A percentile compares a stretch with the other conserved stretches of the same genome.
Conservation (phyloP, 2,329 filamentous ascomycete genomes). For the Aspergillus candidus region DNA sequence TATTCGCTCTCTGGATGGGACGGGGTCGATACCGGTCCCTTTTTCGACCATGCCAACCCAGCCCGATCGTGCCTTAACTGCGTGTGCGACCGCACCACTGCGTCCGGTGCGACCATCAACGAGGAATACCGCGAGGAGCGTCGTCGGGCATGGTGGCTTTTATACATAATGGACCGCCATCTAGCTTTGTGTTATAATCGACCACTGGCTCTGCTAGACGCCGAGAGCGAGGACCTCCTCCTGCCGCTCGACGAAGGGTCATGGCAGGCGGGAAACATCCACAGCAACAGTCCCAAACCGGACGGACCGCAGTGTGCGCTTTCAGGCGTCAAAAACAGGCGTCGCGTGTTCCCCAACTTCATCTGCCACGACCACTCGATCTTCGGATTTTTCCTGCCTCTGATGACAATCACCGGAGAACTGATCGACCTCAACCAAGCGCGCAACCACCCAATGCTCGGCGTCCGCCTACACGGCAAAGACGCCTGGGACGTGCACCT, state of each 20-base stretch:
- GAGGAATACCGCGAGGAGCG: constrained; percentile 88
- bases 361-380: constrained; percentile 83
- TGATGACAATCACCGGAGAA: constrained; percentile 90
- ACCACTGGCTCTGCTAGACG: constrained; percentile 77
- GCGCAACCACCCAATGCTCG: constrained; percentile 79
- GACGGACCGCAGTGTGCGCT: constrained; percentile 32
- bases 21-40: constrained; percentile 48
- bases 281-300: constrained; percentile 43
- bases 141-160: constrained; percentile 85
- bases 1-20: constrained; percentile 28
- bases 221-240: constrained; percentile 75
- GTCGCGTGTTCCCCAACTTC: constrained; percentile 68
- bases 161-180: constrained; percentile 87
- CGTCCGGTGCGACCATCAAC: constrained; percentile 39
- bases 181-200: constrained; percentile 88
- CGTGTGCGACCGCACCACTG: constrained; percentile 27
- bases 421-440: constrained; percentile 87
- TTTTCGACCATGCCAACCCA: constrained; percentile 38
- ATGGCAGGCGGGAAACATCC: constrained; percentile 80
- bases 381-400: constrained; percentile 85
- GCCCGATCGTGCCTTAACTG: constrained; percentile 31
- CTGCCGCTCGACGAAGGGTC: constrained; percentile 82
- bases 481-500: constrained; percentile 76
- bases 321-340: constrained; percentile 35
- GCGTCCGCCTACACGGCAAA: constrained; percentile 63